Evolutionary conservation across 1,284 basidiomycete genomes (phyloP), one percentile per base, ranked within the genome.

Genomic region (Tilletiaria anomala): DNA sequence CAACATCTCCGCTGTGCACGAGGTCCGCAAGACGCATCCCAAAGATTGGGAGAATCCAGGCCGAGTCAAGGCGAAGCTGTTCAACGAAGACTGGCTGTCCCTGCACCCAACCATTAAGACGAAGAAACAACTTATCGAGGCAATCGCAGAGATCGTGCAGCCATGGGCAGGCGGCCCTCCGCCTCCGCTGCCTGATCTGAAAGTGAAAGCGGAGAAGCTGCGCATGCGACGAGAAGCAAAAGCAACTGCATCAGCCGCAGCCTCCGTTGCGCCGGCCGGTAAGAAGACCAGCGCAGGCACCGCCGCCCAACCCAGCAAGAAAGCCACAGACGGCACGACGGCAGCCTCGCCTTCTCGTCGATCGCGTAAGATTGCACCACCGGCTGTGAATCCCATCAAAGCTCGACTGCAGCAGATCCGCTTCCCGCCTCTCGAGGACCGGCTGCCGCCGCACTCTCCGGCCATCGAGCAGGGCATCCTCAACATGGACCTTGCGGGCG

Each of bases 11-110:
- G 79, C 80, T 5, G 74, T 88, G 2, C 83, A 91, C 54, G 88
- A 94, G 69, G 82, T 83, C 35, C 75, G 78, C 63, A 91, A 88
- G 69, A 74, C 77, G 21, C 89, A 96, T 62, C 89, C 89, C 5
- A 76, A 84, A 44, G 89, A 96, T 66, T 94, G 89, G 88, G 87
- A 84, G 63, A 96, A 96, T 64, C 65, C 65, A 1, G 65, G 65
- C 2, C 76, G 89, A 26, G 83, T 94, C 47, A 79, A 87, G 53
- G 83, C 94, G 10, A 40, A 52, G 22, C 82, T 85, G 58, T 82
- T 86, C 75, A 80, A 81, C 71, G 80, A 81, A 59, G 82, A 91
- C 40, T 78, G 83, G 0, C 71, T 73, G 46, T 73, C 80, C 11
- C 64, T 83, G 42, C 82, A 87, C 63, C 72, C 77, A 1, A 68